Base-by-base conservation (phyloP, 805 yeast genomes). In the Yarrowia sp. region DNA sequence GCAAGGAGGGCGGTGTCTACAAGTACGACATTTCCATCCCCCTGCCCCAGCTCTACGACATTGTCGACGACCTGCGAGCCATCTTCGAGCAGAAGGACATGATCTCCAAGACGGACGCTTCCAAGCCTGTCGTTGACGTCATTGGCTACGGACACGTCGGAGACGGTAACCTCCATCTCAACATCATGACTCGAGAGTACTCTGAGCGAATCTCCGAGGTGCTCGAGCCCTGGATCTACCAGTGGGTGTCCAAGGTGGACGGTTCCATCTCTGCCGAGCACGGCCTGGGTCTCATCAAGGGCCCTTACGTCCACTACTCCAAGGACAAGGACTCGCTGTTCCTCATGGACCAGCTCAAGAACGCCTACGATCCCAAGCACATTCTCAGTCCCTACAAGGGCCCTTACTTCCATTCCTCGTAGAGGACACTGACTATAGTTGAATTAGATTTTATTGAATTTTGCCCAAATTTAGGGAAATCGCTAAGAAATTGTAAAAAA, bases 141-240 rank as follows among this genome's bases (percentile, higher is more conserved):
- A 88, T 94, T 72, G 99, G 99, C 0, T 95, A 94, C 75, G 99
- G 99, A n/a, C 99, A 95, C 76, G 85, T 95, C 74, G 99, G 99
- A 69, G 99, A 95, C 77, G 98, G 99, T 67, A 95, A 95, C 79
- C 82, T 95, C 75, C 99, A 95, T 78, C 85, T 95, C 76, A 95
- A 95, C 76, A 96, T 95, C 65, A 89, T 96, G 52, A 97, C 92
- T 16, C 86, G 97, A 78, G 85, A 87, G 74, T 95, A 95, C 79
- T 83, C 83, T 71, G 89, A 90, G 77, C 85, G 83, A 36, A 90
- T 95, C 68, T 98, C 95, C 79, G 80, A 84, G 68, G 86, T 84
- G 1, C 83, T 95, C 71, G 99, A 95, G 79, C 99, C 99, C 56
- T 95, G 90, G 79, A 95, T 95, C 40, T 95, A 92, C 77, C 97